Base-by-base conservation (phyloP, 2,329 filamentous ascomycete species). In the Endothia cerciana region DNA sequence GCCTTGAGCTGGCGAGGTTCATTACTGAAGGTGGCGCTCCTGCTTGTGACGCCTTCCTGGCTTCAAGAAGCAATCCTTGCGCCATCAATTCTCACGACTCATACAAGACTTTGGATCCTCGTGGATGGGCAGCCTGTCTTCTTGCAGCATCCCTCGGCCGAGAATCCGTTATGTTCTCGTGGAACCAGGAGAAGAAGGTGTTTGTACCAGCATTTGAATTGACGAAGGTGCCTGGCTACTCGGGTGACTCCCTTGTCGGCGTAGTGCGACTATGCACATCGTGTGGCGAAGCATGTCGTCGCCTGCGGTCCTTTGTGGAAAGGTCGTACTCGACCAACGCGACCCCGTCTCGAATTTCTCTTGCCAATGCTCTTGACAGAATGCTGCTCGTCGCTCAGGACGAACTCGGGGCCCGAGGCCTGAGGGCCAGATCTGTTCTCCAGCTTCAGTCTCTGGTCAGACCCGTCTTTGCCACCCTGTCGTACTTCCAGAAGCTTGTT, bases 161-260 rank as follows among this genome's bases (percentile, higher is more conserved):
- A 58, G 89, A 88, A 47, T 94, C 91, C 0, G 81, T 90, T 1
- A 83, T 95, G 41, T 95, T 92, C 74, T 73, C 77, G 0, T 92
- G 87, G 82, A 80, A 89, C 60, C 74, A 80, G 2, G 78, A 80
- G 2, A 80, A 81, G 36, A 77, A 76, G 30, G 78, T 77, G 0
- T 92, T 94, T 70, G 74, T 77, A 19, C 80, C 83, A 11, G 76
- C 77, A 1, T 71, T 85, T 0, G 71, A 79, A 0, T 74, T 77
- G 7, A 79, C 86, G 67, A 81, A 85, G 58, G 80, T 88, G 51
- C 83, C 85, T 0, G 86, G 87, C 5, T 86, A 86, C 70, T 82
- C 89, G 0, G 76, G 82, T 4, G 74, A 83, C 36, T 77, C 82
- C 0, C 74, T 87, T 2, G 73, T 76, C 28, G 81, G 81, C 0